phyloP scores from a whole-genome alignment of 2,329 filamentous ascomycete species.

The Dryadomyces sulphureus region DNA sequence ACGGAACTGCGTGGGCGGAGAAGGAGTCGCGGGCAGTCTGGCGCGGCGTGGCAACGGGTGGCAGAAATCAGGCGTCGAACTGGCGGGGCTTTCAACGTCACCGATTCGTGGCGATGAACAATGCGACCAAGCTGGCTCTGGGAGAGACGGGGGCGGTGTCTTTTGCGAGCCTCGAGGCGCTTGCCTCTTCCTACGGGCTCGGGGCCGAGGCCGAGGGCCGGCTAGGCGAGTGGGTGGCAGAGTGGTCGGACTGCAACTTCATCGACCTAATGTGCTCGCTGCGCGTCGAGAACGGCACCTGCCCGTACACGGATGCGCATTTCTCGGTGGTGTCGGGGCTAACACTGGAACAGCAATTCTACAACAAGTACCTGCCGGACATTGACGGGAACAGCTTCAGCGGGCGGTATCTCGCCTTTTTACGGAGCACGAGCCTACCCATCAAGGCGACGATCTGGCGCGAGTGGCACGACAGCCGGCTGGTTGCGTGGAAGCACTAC shows the following conservation, averaged over 20 bases:
- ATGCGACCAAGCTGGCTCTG: constrained; percentile 40
- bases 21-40: constrained; percentile 43
- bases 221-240: constrained; percentile 33
- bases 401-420: constrained; percentile 53
- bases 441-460: constrained; percentile 67
- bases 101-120: constrained; percentile 60
- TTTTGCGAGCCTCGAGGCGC: constrained; percentile 39
- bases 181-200: constrained; percentile 30
- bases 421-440: constrained; percentile 53
- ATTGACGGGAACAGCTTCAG: constrained; percentile 54
- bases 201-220: constrained; percentile 26
- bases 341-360: constrained; percentile 37
- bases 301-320: constrained; percentile 33
- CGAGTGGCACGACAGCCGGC: constrained; percentile 66
- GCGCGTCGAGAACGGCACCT: constrained; percentile 18
- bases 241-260: constrained; percentile 36
- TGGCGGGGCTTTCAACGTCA: constrained; percentile 65
- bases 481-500: constrained; percentile 68
- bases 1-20: constrained; percentile 40
- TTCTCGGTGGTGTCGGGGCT: constrained; percentile 25
- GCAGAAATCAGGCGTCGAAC: constrained; percentile 40
- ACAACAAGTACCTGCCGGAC: constrained; percentile 57
- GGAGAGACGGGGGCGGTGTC: constrained; percentile 28
- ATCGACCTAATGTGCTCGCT: constrained; percentile 37
- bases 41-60: constrained; percentile 55